Percentiles rank a stretch among this genome's conserved stretches.
phyloP scores from a whole-genome alignment of 1,139 yeast genomes.

The Scheffersomyces insectosa region DNA sequence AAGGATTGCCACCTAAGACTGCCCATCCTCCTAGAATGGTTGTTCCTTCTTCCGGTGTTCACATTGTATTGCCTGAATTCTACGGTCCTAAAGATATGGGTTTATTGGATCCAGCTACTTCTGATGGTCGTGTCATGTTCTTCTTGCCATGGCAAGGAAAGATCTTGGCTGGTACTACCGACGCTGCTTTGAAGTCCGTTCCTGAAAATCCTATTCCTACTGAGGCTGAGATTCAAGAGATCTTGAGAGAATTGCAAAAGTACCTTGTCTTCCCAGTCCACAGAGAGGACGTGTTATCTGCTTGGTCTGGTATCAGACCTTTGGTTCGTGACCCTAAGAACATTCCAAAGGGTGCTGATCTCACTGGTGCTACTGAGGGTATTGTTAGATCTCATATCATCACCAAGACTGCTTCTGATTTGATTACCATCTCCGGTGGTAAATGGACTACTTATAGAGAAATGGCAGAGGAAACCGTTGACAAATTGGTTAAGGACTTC shows the following conservation, averaged over 20 bases:
- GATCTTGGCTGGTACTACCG: slow-evolving; percentile 96
- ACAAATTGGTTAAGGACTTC: slow-evolving; percentile 62
- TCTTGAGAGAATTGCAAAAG: slow-evolving; percentile 83
- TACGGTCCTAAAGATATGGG: slow-evolving; percentile 91
- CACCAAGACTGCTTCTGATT: slow-evolving; percentile 68
- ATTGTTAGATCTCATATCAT: slow-evolving; percentile 89
- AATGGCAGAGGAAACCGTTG: slow-evolving; percentile 95
- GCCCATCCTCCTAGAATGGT: slow-evolving; percentile 68
- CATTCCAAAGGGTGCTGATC: slow-evolving; percentile 48
- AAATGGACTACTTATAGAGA: slow-evolving; percentile 98
- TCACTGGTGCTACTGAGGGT: slow-evolving; percentile 64
- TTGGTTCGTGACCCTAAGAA: slow-evolving; percentile 84
- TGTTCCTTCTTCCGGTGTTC: slow-evolving; percentile 94
- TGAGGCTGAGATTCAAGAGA: slow-evolving; percentile 88
- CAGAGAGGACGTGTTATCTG: slow-evolving; percentile 88
- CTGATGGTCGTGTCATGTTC: slow-evolving; percentile 96
- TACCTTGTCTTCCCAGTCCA: slow-evolving; percentile 87
- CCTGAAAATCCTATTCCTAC: slow-evolving; percentile 84
- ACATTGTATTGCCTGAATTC: slow-evolving; percentile 87
- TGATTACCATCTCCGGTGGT: slow-evolving; percentile 93
- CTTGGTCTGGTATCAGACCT: slow-evolving; percentile 98
- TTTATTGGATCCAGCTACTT: slow-evolving; percentile 84
- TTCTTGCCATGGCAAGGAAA: slow-evolving; percentile 98
- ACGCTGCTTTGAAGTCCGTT: slow-evolving; percentile 72
- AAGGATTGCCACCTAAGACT: slow-evolving; percentile 60